Conservation (phyloP, 2,329 filamentous ascomycete genomes). For the Chalaropsis thielavioides region DNA sequence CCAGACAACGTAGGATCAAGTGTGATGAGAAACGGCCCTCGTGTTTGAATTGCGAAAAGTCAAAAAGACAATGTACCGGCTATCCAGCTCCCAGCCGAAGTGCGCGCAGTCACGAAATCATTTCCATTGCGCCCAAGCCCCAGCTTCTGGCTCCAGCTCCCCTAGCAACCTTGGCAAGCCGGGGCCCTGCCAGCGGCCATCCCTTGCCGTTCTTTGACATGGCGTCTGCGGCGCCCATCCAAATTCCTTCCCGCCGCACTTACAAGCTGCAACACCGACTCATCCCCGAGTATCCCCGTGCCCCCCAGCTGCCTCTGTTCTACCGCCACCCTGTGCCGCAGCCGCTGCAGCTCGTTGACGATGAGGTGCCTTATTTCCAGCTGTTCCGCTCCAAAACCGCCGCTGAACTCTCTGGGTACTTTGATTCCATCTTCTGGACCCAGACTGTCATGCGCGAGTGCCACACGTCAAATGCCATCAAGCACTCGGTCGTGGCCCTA, state of each 20-base stretch:
- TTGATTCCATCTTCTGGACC: conserved; percentile 52
- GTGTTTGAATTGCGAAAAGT: conserved; percentile 45
- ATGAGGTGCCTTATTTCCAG: conserved; percentile 46
- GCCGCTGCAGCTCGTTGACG: conserved; percentile 8
- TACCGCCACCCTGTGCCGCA: background rate
- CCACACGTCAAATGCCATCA: conserved; percentile 45
- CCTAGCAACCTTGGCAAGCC: background rate
- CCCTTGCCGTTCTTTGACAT: conserved; percentile 1
- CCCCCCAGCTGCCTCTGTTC: conserved; percentile 15
- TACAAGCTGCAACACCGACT: conserved; percentile 5
- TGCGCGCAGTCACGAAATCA: conserved; percentile 32
- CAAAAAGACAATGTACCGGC: conserved; percentile 44
- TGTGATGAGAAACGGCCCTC: conserved; percentile 49
- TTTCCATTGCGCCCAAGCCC: conserved; percentile 34
- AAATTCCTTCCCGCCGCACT: conserved; percentile 5
- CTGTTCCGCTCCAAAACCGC: conserved; percentile 48
- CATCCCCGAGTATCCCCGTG: background rate
- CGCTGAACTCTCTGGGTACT: conserved; percentile 50
- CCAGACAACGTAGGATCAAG: conserved; percentile 47
- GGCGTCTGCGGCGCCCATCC: background rate
- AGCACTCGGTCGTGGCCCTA: conserved; percentile 50
- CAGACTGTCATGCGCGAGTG: conserved; percentile 48
- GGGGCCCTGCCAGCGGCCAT: background rate
- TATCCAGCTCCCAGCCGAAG: conserved; percentile 44
- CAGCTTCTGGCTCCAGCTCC: background rate